phyloP scores from a whole-genome alignment of 2,329 filamentous ascomycete genomes.

The Trichoderma hamatum region DNA sequence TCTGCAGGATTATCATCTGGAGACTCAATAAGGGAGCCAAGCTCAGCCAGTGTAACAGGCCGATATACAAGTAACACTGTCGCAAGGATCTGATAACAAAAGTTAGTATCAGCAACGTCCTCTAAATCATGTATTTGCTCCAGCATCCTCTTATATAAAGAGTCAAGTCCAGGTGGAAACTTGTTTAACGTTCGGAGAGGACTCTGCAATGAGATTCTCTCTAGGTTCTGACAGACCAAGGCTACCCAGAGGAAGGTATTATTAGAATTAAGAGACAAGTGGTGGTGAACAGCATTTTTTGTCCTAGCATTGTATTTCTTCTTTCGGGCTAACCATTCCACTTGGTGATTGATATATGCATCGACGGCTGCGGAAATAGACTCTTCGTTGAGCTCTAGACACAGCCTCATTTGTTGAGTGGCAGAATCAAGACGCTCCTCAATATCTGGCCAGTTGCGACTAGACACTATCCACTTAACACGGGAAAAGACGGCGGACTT shows the following conservation, averaged over 20 bases:
- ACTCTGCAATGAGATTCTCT: conserved; percentile 4
- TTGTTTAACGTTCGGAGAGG: conserved; percentile 22
- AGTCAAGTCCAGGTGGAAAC: conserved; percentile 42
- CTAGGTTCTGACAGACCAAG: conserved; percentile 29
- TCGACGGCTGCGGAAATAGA: too few relatives aligned
- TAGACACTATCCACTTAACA: conserved; percentile 49
- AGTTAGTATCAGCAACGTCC: too few relatives aligned
- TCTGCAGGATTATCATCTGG: background rate
- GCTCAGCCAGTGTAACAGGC: background rate
- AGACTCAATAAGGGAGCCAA: background rate
- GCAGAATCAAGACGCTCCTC: background rate
- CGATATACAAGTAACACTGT: too few relatives aligned
- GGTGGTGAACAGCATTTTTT: too few relatives aligned
- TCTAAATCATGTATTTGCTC: too few relatives aligned
- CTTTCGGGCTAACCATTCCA: too few relatives aligned
- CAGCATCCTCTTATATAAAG: conserved; percentile 46
- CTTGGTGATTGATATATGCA: too few relatives aligned
- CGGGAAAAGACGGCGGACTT: too few relatives aligned
- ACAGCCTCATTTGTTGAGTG: background rate
- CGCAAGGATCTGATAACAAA: too few relatives aligned
- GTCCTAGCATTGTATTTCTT: too few relatives aligned
- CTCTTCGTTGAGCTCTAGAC: background rate
- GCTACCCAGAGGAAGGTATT: too few relatives aligned
- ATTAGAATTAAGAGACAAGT: too few relatives aligned
- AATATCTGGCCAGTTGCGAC: conserved; percentile 41